Evolutionary conservation across 257 asterid genomes (phyloP), one percentile per base, ranked within the genome.

Genomic region (Cordia subcordata): DNA sequence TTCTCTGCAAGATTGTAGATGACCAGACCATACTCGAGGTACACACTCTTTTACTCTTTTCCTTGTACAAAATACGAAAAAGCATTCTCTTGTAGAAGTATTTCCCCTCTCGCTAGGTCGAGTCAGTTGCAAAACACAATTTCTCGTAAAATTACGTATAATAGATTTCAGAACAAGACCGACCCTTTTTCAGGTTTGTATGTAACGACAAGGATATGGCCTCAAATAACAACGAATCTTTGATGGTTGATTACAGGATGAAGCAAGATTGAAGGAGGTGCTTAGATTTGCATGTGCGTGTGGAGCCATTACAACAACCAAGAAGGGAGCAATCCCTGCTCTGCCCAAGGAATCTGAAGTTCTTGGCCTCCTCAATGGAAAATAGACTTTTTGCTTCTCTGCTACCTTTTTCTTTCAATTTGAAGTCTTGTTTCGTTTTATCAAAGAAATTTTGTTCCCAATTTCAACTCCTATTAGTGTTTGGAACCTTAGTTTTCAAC

Each of bases 301-400:
- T 67, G 98, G 98, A 67, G 98, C 98, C 47, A 88, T 92, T 27
- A 92, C 96, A 32, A 92, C 98, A 2, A 88, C 96, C 11, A 92
- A 88, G 39, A 92, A 88, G 76, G 98, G 98, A 37, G 98, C 98
- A 14, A 92, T 92, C 65, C 98, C 96, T 12, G 98, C 96, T 38
- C 90, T 88, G 15, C 98, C 98, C 11, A 68, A 66, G 0, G 94
- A 60, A 49, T 13, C 85, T 42, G 94, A 88, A 8, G 93, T 65
- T 59, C 75, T 79, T 8, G 8, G 63, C 49, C 52, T 92, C 16
- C 57, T 88, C 11, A 71, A 66, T 21, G 75, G 64, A 68, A 32
- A 72, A 4, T 62, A 32, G 45, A 19, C 47, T 2, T 10, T 33
- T 21, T 66, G 1, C 45, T 67, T 8, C 46, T 61, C 5, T 17